A percentile compares a stretch with the other conserved stretches of the same genome.
Evolutionary conservation across 495 filamentous ascomycete genomes (phyloP).

Genomic region (Corynascus novoguineensis): DNA sequence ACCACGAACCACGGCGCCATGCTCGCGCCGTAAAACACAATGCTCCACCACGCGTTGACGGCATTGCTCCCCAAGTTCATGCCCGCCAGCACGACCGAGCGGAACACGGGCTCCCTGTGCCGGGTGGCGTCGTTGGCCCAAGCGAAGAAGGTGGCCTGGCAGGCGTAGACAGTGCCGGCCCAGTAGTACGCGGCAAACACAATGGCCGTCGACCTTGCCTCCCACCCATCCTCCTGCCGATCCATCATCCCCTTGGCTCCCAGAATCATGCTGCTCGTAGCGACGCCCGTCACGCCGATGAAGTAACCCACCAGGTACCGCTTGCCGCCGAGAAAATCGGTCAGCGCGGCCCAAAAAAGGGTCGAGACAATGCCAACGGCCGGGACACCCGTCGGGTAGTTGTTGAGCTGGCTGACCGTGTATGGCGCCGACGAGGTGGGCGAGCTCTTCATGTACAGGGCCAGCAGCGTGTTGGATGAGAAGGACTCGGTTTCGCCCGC

Average conservation of each 20-base stretch:
- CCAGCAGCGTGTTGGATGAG: constrained; percentile 43
- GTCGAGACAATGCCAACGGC: constrained; percentile 51
- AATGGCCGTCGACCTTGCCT: constrained; percentile 7
- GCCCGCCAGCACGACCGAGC: constrained; percentile 48
- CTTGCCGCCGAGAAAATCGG: constrained; percentile 46
- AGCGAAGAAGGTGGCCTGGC: constrained; percentile 56
- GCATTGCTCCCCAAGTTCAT: constrained; percentile 57
- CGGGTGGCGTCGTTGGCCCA: constrained; percentile 58
- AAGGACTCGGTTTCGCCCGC: constrained; percentile 50
- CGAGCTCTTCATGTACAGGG: constrained; percentile 39
- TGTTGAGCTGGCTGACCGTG: constrained; percentile 44
- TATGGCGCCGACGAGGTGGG: constrained; percentile 24
- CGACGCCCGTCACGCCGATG: constrained; percentile 45
- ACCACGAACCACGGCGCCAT: constrained; percentile 55
- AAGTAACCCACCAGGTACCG: constrained; percentile 52
- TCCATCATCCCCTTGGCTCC: constrained; percentile 20
- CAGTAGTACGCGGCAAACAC: constrained; percentile 52
- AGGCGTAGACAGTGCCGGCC: constrained; percentile 52
- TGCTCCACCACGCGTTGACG: constrained; percentile 59
- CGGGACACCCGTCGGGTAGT: constrained; percentile 46
- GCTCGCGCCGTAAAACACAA: constrained; percentile 57
- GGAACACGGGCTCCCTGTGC: constrained; percentile 39
- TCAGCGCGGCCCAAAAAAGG: constrained; percentile 52
- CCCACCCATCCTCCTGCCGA: neutral
- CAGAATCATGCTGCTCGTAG: constrained; percentile 46